Percentiles rank a stretch among this genome's conserved stretches.
Conservation (phyloP, 1,139 yeast genomes). For the Blastobotrys capitulatus region DNA sequence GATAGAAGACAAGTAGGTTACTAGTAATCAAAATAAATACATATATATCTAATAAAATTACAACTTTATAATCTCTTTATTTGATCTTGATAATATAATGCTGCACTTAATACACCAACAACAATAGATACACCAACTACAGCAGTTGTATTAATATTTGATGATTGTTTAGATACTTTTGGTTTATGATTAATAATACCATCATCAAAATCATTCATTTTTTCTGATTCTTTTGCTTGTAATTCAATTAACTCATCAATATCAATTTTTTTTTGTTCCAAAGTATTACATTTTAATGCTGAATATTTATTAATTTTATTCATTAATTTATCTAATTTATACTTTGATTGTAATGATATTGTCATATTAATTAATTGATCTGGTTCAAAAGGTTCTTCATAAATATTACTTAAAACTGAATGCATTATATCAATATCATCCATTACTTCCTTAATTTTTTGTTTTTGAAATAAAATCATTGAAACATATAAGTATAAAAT, state of each 20-base stretch:
- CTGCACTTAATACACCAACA: neutral
- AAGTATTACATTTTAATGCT: conserved; percentile 17
- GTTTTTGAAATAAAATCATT: conserved; percentile 41
- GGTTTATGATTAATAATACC: neutral
- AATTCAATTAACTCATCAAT: neutral
- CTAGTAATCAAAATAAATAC: too few relatives aligned
- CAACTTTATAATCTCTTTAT: neutral
- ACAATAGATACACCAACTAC: neutral
- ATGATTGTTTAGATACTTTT: neutral
- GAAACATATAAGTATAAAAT: conserved; percentile 55
- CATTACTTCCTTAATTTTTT: conserved; percentile 34
- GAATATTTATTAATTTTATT: conserved; percentile 25
- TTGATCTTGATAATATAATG: neutral
- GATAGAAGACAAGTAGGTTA: too few relatives aligned
- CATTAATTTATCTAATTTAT: conserved; percentile 2
- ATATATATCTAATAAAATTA: too few relatives aligned
- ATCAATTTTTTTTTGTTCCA: neutral
- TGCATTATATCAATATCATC: conserved; percentile 30
- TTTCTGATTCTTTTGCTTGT: conserved; percentile 3
- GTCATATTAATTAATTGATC: neutral
- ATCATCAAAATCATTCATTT: neutral
- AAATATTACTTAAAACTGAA: conserved; percentile 22
- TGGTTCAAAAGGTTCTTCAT: neutral
- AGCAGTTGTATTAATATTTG: neutral
- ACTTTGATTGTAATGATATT: neutral